Percentiles rank a stretch among this genome's conserved stretches.
phyloP scores from a whole-genome alignment of 495 filamentous ascomycete species.

The Podospora appendiculata region DNA sequence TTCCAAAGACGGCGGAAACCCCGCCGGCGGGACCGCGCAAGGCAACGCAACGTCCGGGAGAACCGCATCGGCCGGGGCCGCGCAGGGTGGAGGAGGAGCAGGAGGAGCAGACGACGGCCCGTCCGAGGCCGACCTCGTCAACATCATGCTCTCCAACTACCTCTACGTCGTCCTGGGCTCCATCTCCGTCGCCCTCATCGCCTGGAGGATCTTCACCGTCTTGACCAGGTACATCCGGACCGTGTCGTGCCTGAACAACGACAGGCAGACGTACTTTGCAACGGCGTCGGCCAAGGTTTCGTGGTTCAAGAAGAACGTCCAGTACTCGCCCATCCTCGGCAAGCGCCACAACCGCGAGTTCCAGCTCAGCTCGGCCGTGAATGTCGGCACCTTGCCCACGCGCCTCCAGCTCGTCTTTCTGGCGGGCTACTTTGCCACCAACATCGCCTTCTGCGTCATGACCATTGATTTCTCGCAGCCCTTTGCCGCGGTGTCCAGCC shows the following conservation, averaged over 20 bases:
- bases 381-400: conserved; percentile 82
- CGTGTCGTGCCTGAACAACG: conserved; percentile 61
- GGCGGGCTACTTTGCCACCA: conserved; percentile 60
- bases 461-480: conserved; percentile 56
- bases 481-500: conserved; percentile 24
- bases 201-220: conserved; percentile 43
- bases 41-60: not conserved
- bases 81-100: not conserved
- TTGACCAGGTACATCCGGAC: conserved; percentile 66
- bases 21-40: not conserved
- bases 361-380: conserved; percentile 76
- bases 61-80: conserved; percentile 1
- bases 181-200: conserved; percentile 30
- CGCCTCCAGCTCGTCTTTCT: conserved; percentile 77
- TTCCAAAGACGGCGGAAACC: not conserved
- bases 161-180: conserved; percentile 38
- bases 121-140: conserved; percentile 18
- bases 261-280: conserved; percentile 51
- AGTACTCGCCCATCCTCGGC: conserved; percentile 73
- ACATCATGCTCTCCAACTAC: conserved; percentile 39
- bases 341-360: conserved; percentile 87
- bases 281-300: conserved; percentile 44
- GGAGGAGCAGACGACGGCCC: not conserved
- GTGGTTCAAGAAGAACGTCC: conserved; percentile 70
- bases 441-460: conserved; percentile 72